Evolutionary conservation across 768 basidiomycete genomes (phyloP).

Genomic region (Kwoniella bestiolae): DNA sequence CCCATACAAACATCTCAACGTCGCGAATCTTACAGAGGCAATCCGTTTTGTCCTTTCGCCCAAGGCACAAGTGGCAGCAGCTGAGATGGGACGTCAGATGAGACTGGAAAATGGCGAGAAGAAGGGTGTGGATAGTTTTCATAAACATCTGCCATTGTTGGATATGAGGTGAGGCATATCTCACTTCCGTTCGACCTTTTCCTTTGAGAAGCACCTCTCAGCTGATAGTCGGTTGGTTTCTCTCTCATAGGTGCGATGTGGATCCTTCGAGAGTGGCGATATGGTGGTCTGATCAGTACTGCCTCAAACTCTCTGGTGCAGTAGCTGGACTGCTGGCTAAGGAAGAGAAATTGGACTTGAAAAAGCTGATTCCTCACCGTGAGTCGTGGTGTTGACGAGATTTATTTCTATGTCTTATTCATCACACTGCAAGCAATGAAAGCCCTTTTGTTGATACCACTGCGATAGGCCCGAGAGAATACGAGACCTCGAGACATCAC

Average conservation of each 20-base stretch:
- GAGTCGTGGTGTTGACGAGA: slow-evolving; percentile 31
- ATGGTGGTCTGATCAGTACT: slow-evolving; percentile 64
- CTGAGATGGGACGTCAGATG: slow-evolving; percentile 63
- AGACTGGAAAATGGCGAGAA: slow-evolving; percentile 57
- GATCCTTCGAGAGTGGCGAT: slow-evolving; percentile 63
- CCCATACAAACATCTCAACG: slow-evolving; percentile 62
- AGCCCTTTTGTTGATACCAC: slow-evolving; percentile 58
- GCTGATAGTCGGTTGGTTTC: slow-evolving; percentile 10
- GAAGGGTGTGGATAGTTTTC: slow-evolving; percentile 62
- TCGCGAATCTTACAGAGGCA: slow-evolving; percentile 63
- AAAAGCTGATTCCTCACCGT: slow-evolving; percentile 63
- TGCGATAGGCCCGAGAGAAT: slow-evolving; percentile 61
- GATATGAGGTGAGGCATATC: slow-evolving; percentile 62
- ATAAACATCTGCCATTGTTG: slow-evolving; percentile 65
- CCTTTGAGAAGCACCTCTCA: background rate
- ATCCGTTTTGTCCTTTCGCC: slow-evolving; percentile 62
- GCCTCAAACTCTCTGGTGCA: slow-evolving; percentile 63
- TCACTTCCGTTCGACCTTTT: background rate
- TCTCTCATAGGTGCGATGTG: slow-evolving; percentile 64
- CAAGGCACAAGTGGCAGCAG: slow-evolving; percentile 62
- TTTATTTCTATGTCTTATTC: background rate
- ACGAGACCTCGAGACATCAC: slow-evolving; percentile 58
- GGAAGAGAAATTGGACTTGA: slow-evolving; percentile 60
- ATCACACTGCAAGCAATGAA: background rate
- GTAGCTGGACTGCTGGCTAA: slow-evolving; percentile 63